These are phyloP conservation scores for Antitrichia curtipendula DNA, from an alignment of 225 moss, liverwort and hornwort genomes.

Conservation along the genomic window DNA sequence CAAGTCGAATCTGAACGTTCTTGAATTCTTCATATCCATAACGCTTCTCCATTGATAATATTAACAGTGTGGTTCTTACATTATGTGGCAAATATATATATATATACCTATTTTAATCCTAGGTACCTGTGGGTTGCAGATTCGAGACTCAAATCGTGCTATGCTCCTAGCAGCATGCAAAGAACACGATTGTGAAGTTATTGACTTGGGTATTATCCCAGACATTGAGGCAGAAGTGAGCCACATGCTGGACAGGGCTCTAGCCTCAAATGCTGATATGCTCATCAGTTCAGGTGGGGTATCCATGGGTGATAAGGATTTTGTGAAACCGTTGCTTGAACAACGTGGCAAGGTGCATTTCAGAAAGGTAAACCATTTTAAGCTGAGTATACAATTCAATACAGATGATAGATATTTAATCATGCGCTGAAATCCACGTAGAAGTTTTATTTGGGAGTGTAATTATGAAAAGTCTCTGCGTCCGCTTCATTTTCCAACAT, in stretches of 20 bases:
- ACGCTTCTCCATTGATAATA: background rate
- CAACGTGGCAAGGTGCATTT: conserved; percentile 77
- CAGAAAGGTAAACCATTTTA: conserved; percentile 45
- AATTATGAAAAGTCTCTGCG: background rate
- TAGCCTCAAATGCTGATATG: conserved; percentile 55
- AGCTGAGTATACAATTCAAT: background rate
- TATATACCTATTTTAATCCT: background rate
- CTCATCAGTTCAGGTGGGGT: conserved; percentile 90
- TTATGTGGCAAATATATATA: background rate
- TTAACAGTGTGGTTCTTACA: background rate
- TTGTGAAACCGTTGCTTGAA: conserved; percentile 78
- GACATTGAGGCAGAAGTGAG: conserved; percentile 55
- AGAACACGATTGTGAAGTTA: conserved; percentile 56
- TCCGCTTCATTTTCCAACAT: background rate
- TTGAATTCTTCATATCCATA: background rate
- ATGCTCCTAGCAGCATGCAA: conserved; percentile 82
- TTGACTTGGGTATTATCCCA: conserved; percentile 71
- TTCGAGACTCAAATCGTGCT: conserved; percentile 90
- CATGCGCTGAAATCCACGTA: background rate
- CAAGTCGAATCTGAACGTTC: background rate
- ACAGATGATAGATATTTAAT: background rate
- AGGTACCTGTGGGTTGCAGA: conserved; percentile 27
- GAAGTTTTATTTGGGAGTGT: background rate
- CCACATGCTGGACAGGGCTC: conserved; percentile 50
- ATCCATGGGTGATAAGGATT: conserved; percentile 97